A percentile compares a stretch with the other conserved stretches of the same genome.
These are phyloP conservation scores for Aspergillus aculeatus DNA, from an alignment of 2,329 filamentous ascomycete genomes.

Conservation along the genomic window DNA sequence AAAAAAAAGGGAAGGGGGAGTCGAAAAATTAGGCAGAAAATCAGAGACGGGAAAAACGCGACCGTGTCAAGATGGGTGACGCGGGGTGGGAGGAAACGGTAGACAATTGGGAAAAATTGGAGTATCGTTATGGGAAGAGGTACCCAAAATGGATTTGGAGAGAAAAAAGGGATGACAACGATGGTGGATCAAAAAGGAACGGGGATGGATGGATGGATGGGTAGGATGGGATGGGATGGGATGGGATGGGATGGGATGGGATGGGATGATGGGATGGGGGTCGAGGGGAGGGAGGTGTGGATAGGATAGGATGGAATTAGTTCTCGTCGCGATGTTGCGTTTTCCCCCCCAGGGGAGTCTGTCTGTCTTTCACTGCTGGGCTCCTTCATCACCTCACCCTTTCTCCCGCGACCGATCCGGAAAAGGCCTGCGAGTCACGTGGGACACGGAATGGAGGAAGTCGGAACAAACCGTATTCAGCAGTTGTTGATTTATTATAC, in stretches of 20 bases:
- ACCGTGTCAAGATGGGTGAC: slow-evolving; percentile 3
- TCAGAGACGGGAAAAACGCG: slow-evolving; percentile 4
- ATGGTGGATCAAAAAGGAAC: not conserved
- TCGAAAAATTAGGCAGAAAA: slow-evolving; percentile 7
- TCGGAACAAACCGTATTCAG: too few species aligned
- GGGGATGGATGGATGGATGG: not conserved
- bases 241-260: not conserved
- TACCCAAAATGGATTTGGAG: not conserved
- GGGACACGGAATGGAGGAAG: not conserved
- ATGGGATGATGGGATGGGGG: too few species aligned
- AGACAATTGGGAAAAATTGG: not conserved
- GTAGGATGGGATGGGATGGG: not conserved
- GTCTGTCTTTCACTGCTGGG: not conserved
- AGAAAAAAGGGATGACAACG: not conserved
- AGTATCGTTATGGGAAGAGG: not conserved
- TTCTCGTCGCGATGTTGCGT: not conserved
- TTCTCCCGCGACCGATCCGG: not conserved
- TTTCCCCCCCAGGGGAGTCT: too few species aligned
- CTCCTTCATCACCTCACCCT: not conserved
- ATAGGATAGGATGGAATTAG: not conserved
- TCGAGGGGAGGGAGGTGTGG: not conserved
- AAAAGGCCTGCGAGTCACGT: not conserved
- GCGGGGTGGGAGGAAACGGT: not conserved
- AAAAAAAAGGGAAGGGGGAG: slow-evolving; percentile 17
- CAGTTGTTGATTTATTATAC: too few species aligned